Evolutionary conservation across 768 basidiomycete species (phyloP), one percentile per base, ranked within the genome.

Genomic region (Brasilioporus rufonigricans): DNA sequence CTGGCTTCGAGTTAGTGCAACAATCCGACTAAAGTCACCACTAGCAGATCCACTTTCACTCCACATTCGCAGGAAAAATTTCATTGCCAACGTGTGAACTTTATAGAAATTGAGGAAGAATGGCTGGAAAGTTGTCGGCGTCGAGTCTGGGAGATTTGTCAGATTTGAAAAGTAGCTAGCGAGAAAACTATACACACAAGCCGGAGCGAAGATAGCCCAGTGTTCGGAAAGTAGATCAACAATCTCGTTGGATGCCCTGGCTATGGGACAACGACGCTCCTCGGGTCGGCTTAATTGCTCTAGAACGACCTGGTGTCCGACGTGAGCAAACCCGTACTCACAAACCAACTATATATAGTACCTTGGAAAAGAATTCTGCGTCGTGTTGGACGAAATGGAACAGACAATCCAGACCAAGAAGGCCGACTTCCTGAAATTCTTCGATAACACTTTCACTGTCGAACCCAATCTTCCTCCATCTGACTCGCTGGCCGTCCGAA

Each of bases 51-150:
- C 86, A 63, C 89, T 90, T 67, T 96, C 93, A 61, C 79, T 82
- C 92, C 91, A 96, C 84, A 96, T 93, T 32, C 91, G 82, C n/a
- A 92, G 73, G 72, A 95, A 95, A 75, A 95, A 94, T 44, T 82
- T 82, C 4, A 86, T 84, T 6, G 89, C 88, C n/a, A 93, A 74
- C 11, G 80, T 75, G 69, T 97, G 93, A 5, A 93, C 86, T 58
- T 80, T 85, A 65, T 81, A 79, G 65, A 94, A 91, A 61, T 90
- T 89, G 59, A 95, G 78, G 73, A 95, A 89, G 73, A 93, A 92
- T 0, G 92, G 92, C 58, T 90, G 86, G 68, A 91, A 93, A 2
- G 84, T 81, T 3, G 88, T 88, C 4, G 89, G 84, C 2, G 89
- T 87, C 3, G 91, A 86, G 68, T 91, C 91, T 54, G 38, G 52